phyloP scores from a whole-genome alignment of 306 rosid species.

The Vigna hirtella region DNA sequence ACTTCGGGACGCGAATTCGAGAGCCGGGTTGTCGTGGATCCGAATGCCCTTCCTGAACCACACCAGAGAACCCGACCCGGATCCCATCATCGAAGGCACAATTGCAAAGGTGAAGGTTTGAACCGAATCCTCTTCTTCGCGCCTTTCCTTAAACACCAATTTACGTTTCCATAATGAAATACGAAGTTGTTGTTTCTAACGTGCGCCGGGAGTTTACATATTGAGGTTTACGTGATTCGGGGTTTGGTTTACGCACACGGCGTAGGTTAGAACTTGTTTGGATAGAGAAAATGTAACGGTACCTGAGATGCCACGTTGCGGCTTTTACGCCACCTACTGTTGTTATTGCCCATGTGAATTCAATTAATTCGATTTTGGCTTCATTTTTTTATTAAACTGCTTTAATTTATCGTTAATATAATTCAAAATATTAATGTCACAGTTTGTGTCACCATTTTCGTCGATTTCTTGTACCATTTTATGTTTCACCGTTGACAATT shows the following conservation, averaged over 20 bases:
- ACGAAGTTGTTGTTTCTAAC: slow-evolving; percentile 34
- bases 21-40: slow-evolving; percentile 95
- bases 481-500: too few species aligned
- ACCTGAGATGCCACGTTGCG: slow-evolving; percentile 52
- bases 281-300: slow-evolving; percentile 30
- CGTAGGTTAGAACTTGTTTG: slow-evolving; percentile 1
- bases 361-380: too few species aligned
- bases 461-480: too few species aligned
- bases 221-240: background rate
- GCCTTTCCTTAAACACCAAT: slow-evolving; percentile 34
- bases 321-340: slow-evolving; percentile 16
- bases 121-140: slow-evolving; percentile 42
- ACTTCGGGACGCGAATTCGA: slow-evolving; percentile 60
- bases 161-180: background rate
- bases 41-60: slow-evolving; percentile 95
- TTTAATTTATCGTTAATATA: too few species aligned
- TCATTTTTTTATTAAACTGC: too few species aligned
- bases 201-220: slow-evolving; percentile 38
- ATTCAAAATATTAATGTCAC: too few species aligned
- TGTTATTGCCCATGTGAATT: too few species aligned
- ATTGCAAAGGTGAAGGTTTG: slow-evolving; percentile 21
- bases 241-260: slow-evolving; percentile 8
- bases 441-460: too few species aligned
- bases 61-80: slow-evolving; percentile 68
- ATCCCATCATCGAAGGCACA: slow-evolving; percentile 42